A percentile compares a stretch with the other conserved stretches of the same genome.
Evolutionary conservation across 164 flowering plant genomes (phyloP).

Genomic region (Vitis amurensis): DNA sequence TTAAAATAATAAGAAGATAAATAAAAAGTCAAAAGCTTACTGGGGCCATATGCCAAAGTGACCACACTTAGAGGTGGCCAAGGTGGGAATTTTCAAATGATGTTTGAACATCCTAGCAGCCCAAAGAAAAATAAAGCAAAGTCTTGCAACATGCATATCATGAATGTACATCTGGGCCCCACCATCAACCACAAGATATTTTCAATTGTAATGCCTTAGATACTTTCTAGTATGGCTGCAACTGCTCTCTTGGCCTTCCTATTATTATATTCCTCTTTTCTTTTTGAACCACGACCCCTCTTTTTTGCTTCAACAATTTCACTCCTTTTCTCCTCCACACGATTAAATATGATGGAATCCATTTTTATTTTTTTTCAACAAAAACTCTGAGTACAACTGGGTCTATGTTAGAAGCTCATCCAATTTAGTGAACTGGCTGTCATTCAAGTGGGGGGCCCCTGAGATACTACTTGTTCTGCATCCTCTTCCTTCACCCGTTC

Average conservation of each 20-base stretch:
- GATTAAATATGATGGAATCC: conserved; percentile 75
- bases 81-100: too few relatives aligned
- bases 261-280: conserved; percentile 65
- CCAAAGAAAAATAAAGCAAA: too few relatives aligned
- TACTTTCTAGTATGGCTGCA: conserved; percentile 72
- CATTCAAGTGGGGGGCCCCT: conserved; percentile 38
- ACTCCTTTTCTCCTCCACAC: conserved; percentile 33
- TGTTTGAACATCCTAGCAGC: too few relatives aligned
- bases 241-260: conserved; percentile 89
- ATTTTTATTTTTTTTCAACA: conserved; percentile 65
- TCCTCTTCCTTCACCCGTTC: conserved; percentile 54
- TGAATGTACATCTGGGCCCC: too few relatives aligned
- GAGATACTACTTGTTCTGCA: conserved; percentile 13
- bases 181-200: conserved; percentile 89
- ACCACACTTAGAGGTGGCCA: too few relatives aligned
- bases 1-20: too few relatives aligned
- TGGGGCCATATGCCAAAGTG: too few relatives aligned
- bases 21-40: too few relatives aligned
- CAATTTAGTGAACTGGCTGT: conserved; percentile 62
- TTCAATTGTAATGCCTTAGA: conserved; percentile 84
- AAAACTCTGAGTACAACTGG: conserved; percentile 72
- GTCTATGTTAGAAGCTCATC: conserved; percentile 90
- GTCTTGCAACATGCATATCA: too few relatives aligned
- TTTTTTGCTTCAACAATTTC: conserved; percentile 32
- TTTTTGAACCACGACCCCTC: conserved; percentile 67